These are phyloP conservation scores for Cronartium quercuum DNA, from an alignment of 1,284 basidiomycete species.

Conservation along the genomic window DNA sequence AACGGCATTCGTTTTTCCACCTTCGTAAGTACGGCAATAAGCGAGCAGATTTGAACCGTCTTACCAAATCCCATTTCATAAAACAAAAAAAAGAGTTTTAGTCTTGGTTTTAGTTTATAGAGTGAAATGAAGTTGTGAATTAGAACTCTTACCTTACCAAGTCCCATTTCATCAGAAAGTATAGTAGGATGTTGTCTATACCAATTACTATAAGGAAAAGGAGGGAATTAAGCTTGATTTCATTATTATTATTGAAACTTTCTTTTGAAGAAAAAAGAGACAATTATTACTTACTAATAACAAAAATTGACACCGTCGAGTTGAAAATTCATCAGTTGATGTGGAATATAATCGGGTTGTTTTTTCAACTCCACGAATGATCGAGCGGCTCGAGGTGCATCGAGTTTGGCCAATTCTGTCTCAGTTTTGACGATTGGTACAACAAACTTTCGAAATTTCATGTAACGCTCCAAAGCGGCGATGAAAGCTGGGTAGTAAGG, in stretches of 20 bases:
- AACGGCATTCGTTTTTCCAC: conserved; percentile 64
- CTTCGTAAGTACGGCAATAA: conserved; percentile 69
- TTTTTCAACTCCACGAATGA: conserved; percentile 48
- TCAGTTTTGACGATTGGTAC: conserved; percentile 55
- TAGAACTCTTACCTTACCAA: no score
- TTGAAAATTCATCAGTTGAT: conserved; percentile 49
- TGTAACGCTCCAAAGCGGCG: conserved; percentile 61
- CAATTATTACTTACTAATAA: conserved; percentile 8
- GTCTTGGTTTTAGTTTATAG: not conserved
- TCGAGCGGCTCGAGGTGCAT: conserved; percentile 43
- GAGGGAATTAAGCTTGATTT: not conserved
- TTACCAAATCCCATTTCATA: conserved; percentile 67
- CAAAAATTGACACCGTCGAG: conserved; percentile 12
- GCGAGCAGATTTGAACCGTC: conserved; percentile 84
- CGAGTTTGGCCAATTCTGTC: conserved; percentile 46
- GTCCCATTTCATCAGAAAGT: conserved; percentile 96
- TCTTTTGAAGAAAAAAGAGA: no score
- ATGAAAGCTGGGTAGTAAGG: conserved; percentile 61
- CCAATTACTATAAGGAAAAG: conserved; percentile 61
- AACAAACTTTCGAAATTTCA: conserved; percentile 60
- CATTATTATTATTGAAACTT: not conserved
- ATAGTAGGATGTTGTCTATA: conserved; percentile 80
- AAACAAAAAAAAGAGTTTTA: not conserved
- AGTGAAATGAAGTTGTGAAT: not conserved
- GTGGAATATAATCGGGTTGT: conserved; percentile 52